phyloP scores from a whole-genome alignment of 352 stramenopile species.

The Globisporangium mamillatum region DNA sequence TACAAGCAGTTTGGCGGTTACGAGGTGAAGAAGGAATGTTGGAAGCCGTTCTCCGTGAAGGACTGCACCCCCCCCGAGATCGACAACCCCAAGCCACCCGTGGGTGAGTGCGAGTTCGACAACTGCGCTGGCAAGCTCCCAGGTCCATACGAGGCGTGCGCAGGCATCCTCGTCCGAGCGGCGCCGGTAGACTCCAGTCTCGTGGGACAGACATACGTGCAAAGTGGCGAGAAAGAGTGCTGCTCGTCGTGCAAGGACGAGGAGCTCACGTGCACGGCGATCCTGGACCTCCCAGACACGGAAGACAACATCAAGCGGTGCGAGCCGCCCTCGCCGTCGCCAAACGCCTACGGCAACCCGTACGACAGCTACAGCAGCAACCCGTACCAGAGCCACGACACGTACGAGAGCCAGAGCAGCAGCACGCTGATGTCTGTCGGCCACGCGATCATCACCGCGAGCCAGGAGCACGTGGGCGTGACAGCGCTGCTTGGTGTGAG shows the following conservation, averaged over 20 bases:
- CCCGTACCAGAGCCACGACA: conserved; percentile 6
- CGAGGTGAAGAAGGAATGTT: conserved; percentile 30
- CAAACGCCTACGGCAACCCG: conserved; percentile 19
- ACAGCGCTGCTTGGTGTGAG: conserved; percentile 34
- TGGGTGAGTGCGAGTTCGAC: conserved; percentile 41
- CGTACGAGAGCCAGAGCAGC: conserved; percentile 6
- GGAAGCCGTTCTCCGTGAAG: conserved; percentile 42
- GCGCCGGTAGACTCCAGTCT: conserved; percentile 1
- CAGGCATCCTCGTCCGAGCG: conserved; percentile 34
- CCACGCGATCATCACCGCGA: conserved; percentile 18
- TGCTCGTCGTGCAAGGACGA: conserved; percentile 38
- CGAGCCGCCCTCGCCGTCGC: conserved; percentile 21
- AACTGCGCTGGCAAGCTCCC: conserved; percentile 29
- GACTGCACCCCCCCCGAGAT: conserved; percentile 60
- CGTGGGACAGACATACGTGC: conserved; percentile 22
- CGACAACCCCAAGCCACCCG: conserved; percentile 26
- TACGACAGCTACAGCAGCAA: conserved; percentile 22
- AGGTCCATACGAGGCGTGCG: conserved; percentile 50
- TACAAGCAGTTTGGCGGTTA: conserved; percentile 36
- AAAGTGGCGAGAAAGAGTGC: conserved; percentile 31
- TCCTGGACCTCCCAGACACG: conserved; percentile 38
- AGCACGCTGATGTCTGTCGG: conserved; percentile 26
- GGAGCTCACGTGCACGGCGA: conserved; percentile 34
- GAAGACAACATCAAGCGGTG: conserved; percentile 58
- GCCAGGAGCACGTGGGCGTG: conserved; percentile 28